Evolutionary conservation across 129 eudicot genomes (phyloP), one percentile per base, ranked within the genome.

Genomic region (Tagetes erecta): DNA sequence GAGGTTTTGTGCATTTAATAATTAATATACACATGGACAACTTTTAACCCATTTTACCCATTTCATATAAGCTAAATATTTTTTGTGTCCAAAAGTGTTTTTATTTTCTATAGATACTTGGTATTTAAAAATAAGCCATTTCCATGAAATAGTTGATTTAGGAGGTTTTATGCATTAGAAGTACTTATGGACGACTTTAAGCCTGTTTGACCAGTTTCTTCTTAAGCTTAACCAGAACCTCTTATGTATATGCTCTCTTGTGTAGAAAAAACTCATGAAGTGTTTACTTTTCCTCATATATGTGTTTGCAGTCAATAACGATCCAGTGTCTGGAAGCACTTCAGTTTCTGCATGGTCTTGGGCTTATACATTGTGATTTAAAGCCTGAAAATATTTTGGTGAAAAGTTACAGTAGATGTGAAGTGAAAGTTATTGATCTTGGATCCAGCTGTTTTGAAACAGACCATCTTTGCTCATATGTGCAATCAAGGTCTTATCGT

Each of bases 361-460:
- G 97, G 27, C 89, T 92, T 33, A 89, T 92, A 85, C 97, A 92
- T 68, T 92, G 97, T 76, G 97, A 92, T 73, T 70, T 92, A 82
- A 92, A 92, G 76, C 97, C 97, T 12, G 97, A 92, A 86, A 92
- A 92, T 77, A 92, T 92, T 40, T 81, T 92, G 83, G 96, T 92
- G 40, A 92, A 92, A 69, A 92, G 97, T 70, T 92, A 92, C 86
- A 92, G 97, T 82, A 87, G 93, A 78, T 92, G 97, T 82, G 97
- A 92, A 76, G 86, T 92, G 77, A 92, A 92, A 76, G 96, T 92
- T 39, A 92, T 92, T 58, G 97, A 92, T 83, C 90, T 92, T 42
- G 97, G 97, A 66, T 86, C 93, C 68, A 92, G 97, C 64, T 92
- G 97, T 72, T 92, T 92, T 71, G 96, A 92, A 72, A 92, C 96